These are phyloP conservation scores for Pyrenophora seminiperda DNA, from an alignment of 2,329 filamentous ascomycete species.

Conservation along the genomic window DNA sequence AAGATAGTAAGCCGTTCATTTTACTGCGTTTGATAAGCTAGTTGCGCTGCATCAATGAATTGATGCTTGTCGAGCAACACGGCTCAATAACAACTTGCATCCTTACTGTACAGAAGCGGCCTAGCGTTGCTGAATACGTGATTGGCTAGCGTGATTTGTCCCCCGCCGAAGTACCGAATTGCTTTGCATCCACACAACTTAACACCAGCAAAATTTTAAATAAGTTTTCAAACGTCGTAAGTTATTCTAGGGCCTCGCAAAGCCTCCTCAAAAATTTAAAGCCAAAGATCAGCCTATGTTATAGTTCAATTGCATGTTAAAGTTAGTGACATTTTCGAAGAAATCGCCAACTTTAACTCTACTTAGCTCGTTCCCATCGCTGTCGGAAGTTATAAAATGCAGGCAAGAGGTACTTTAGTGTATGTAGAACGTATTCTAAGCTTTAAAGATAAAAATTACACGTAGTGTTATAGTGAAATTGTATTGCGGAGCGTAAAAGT, in stretches of 20 bases:
- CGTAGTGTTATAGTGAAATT: conserved; percentile 1
- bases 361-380: conserved; percentile 4
- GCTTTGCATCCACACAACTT: conserved; percentile 9
- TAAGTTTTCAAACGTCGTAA: conserved; percentile 1
- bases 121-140: too few species aligned
- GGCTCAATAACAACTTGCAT: too few species aligned
- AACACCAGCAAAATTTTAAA: conserved; percentile 4
- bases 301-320: conserved; percentile 2
- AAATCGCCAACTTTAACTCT: conserved; percentile 8
- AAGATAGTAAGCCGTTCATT: too few species aligned
- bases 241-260: conserved; percentile 1
- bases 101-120: too few species aligned
- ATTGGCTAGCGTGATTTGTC: conserved; percentile 7
- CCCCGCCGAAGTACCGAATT: conserved; percentile 8
- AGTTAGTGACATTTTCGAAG: conserved; percentile 6
- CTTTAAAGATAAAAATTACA: conserved; percentile 14
- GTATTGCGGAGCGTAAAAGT: conserved; percentile 7
- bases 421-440: conserved; percentile 1
- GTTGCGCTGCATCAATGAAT: too few species aligned
- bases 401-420: conserved; percentile 3
- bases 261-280: neutral
- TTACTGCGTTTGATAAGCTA: too few species aligned
- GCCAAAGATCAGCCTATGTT: neutral
- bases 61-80: too few species aligned
- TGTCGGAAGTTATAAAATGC: neutral